These are phyloP conservation scores for Endotrypanum monterogeii DNA, from an alignment of 208 protist genomes.

Conservation along the genomic window DNA sequence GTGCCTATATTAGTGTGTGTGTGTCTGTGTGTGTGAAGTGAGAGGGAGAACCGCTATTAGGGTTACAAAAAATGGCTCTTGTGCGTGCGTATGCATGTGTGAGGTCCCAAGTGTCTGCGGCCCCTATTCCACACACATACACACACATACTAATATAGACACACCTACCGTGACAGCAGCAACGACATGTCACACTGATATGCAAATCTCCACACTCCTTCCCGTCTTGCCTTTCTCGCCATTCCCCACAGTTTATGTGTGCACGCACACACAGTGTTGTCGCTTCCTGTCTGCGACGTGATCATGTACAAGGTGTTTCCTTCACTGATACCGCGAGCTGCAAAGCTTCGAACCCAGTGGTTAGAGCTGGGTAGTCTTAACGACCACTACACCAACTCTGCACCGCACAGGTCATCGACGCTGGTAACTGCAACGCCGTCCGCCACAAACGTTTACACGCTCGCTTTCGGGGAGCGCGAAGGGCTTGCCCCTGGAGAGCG, in stretches of 20 bases:
- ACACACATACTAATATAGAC: not conserved
- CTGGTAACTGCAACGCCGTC: constrained; percentile 44
- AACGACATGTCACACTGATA: not conserved
- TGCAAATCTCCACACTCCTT: not conserved
- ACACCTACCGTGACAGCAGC: not conserved
- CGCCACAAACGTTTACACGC: constrained; percentile 68
- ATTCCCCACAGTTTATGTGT: no score
- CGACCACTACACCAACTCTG: constrained; percentile 41
- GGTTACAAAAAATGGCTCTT: not conserved
- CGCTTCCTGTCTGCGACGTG: not conserved
- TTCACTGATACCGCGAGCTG: constrained; percentile 38
- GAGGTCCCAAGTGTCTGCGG: not conserved
- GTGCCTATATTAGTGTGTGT: no score
- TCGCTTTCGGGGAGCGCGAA: constrained; percentile 68
- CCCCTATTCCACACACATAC: not conserved
- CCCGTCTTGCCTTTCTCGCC: no score
- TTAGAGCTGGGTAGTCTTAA: constrained; percentile 39
- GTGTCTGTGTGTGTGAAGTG: no score
- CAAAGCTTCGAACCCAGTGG: constrained; percentile 35
- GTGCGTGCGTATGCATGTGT: not conserved
- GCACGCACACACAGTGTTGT: not conserved
- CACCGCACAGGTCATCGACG: constrained; percentile 33
- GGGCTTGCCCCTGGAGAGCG: constrained; percentile 64
- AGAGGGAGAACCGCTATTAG: not conserved
- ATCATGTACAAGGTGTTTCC: constrained; percentile 33